Base-by-base conservation (phyloP, 805 yeast genomes). In the Metschnikowia matae region DNA sequence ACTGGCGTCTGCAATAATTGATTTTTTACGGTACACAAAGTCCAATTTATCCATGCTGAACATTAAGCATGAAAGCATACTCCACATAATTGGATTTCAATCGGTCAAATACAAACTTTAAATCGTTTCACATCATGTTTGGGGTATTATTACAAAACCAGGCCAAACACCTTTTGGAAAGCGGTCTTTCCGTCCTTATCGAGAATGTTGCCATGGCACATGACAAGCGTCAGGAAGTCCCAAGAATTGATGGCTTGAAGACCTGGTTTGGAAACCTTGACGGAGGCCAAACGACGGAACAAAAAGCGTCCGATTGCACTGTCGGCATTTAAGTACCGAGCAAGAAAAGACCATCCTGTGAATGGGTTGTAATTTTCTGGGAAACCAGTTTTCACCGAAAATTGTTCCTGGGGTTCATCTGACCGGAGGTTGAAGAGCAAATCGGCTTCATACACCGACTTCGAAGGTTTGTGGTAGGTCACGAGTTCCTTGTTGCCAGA, bases 401-500 rank as follows among this genome's bases (percentile, higher is more conserved):
- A 77, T 57, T 79, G 84, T 49, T 73, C 76, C 55, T 70, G 57
- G 4, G 59, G 54, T 26, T 48, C 57, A 33, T 71, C 69, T 11
- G 82, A 83, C 3, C 58, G 56, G 54, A 83, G 68, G 61, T 83
- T 82, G 67, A 84, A 79, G 33, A 84, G 58, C 51, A 84, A 61
- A 62, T 85, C 89, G 13, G 84, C 89, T 56, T 77, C 81, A 52
- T 79, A 70, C 17, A 84, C 58, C 0, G 80, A 71, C 61, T 76
- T 77, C 34, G 81, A 67, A 13, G 63, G 62, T 40, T 68, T 70
- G 59, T 81, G 81, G 60, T 62, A 79, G 55, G 79, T 58, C 2
- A 81, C 76, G 47, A 85, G 64, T 62, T 85, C 90, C 60, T 77
- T 73, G 63, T 84, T 85, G n/a, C 57, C 63, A 58, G 81, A 85